Conservation (phyloP, 345 rosid genomes). For the Bruguiera gymnorhiza region DNA sequence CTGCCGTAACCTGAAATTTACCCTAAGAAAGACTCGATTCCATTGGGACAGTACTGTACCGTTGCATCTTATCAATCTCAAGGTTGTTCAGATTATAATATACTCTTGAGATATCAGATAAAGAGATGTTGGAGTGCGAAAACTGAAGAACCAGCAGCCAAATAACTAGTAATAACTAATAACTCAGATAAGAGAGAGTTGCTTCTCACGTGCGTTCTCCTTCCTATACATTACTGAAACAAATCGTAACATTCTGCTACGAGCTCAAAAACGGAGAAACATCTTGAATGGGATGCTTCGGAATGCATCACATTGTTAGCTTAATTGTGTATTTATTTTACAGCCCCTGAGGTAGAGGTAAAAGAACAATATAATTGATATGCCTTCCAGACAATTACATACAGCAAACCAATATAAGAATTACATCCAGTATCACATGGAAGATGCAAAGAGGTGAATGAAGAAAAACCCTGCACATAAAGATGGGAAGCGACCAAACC, state of each 20-base stretch:
- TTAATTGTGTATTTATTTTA: conserved; percentile 45
- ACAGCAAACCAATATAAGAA: conserved; percentile 60
- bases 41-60: too few relatives aligned
- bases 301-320: conserved; percentile 16
- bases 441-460: conserved; percentile 21
- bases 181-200: too few relatives aligned
- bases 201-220: neutral
- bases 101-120: too few relatives aligned
- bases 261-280: conserved; percentile 22
- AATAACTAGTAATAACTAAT: too few relatives aligned
- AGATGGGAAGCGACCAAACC: neutral
- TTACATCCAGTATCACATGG: conserved; percentile 30
- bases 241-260: conserved; percentile 28
- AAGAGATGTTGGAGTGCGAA: too few relatives aligned
- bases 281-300: conserved; percentile 20
- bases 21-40: too few relatives aligned
- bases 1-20: too few relatives aligned
- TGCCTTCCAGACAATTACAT: conserved; percentile 44
- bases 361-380: conserved; percentile 21
- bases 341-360: conserved; percentile 34
- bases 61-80: too few relatives aligned
- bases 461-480: conserved; percentile 37
- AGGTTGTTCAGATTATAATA: too few relatives aligned
- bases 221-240: conserved; percentile 22
- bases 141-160: too few relatives aligned